Evolutionary conservation across 192 early-diverging fungal species (phyloP), one percentile per base, ranked within the genome.

Genomic region (Anaeromyces robustus): DNA sequence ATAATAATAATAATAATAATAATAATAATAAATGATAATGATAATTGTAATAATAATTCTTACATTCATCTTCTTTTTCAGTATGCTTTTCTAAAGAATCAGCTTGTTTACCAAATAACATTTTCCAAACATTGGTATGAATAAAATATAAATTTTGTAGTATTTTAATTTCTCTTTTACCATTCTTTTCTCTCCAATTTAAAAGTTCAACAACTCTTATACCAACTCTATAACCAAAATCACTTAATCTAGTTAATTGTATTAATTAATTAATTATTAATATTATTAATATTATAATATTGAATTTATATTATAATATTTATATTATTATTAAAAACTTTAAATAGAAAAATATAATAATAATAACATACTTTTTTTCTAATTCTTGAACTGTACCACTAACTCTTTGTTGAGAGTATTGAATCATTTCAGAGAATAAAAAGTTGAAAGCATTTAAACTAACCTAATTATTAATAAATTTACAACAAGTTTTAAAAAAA

Each of bases 11-110:
- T 30, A 6, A 0, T 41, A 32, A 1, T 19, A 29, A 77, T 30
- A 29, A 77, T 32, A 30, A 12, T 82, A 12, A 29, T 17, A 52
- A 82, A 22, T 34, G 4, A 29, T 0, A 1, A 30, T 34, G 13
- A 82, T 29, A 39, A 16, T 26, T 17, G 43, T 9, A 14, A 12
- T 7, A 34, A 34, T 34, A 7, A n/a, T 19, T 80, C 86, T 78
- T 89, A 95, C 94, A 99, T 90, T 99, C 97, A 82, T 98, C 97
- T 31, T 99, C 96, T 83, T 92, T 94, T 77, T 98, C 97, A 4
- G 96, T 98, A 80, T 94, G 93, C 81, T 96, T 97, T 82, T 98
- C 97, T 79, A 99, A 86, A 59, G 97, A 94, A 86, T 99, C 96
- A 11, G 97, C 97, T 81, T 91, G 90, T 85, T 97, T 98, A 77